Percentiles rank a stretch among this genome's conserved stretches.
phyloP scores from a whole-genome alignment of 1,139 yeast genomes.

The Arxiozyma bovina region DNA sequence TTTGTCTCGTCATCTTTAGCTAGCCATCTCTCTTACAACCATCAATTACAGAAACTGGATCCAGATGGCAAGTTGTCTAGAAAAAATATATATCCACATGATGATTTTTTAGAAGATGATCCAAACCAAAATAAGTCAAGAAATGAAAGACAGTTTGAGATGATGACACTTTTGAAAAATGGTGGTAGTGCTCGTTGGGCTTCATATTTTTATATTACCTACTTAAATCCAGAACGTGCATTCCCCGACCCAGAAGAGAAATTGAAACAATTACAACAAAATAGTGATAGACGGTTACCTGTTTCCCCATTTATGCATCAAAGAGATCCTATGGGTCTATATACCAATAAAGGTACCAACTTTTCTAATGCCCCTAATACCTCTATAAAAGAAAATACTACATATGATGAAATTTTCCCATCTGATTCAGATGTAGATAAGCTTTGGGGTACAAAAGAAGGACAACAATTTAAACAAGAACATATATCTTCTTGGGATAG shows the following conservation, averaged over 20 bases:
- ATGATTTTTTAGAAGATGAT: background rate
- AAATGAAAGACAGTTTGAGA: conserved; percentile 31
- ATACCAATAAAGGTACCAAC: conserved; percentile 18
- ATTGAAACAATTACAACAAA: conserved; percentile 24
- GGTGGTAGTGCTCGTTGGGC: conserved; percentile 34
- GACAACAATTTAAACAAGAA: background rate
- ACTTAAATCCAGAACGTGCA: conserved; percentile 32
- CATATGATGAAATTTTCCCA: background rate
- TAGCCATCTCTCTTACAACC: conserved; percentile 24
- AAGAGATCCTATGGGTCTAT: conserved; percentile 33
- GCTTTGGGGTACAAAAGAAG: background rate
- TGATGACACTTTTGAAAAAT: conserved; percentile 29
- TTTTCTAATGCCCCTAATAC: background rate
- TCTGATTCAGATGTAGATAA: background rate
- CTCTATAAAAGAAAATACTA: background rate
- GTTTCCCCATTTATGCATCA: conserved; percentile 23
- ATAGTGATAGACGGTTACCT: conserved; percentile 9
- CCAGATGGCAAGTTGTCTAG: conserved; percentile 14
- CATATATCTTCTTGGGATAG: conserved; percentile 20
- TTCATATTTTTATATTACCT: conserved; percentile 32
- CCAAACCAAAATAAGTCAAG: conserved; percentile 6
- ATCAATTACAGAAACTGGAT: conserved; percentile 23
- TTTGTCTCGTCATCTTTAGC: conserved; percentile 27
- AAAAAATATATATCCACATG: conserved; percentile 13
- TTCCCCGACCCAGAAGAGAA: conserved; percentile 33